Evolutionary conservation across 78 protist species (phyloP).

Genomic region (slime mould (Dictyostelium discoideum)): DNA sequence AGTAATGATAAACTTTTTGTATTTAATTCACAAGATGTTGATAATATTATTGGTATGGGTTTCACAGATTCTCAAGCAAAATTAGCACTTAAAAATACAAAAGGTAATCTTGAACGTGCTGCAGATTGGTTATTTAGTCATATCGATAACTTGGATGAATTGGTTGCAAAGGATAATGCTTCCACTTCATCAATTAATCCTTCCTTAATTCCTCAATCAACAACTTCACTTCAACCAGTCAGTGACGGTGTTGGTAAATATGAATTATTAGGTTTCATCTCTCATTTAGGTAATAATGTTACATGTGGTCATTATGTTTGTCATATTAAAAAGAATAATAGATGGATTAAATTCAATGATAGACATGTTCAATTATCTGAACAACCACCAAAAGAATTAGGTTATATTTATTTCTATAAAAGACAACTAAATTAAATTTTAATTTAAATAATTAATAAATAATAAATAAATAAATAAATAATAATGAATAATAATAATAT

Average conservation of each 20-base stretch:
- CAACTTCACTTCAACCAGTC: not conserved
- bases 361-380: slow-evolving; percentile 91
- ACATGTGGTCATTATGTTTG: slow-evolving; percentile 95
- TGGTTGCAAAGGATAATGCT: not conserved
- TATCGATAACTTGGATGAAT: slow-evolving; percentile 82
- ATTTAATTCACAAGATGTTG: slow-evolving; percentile 34
- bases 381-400: slow-evolving; percentile 92
- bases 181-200: not conserved
- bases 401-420: slow-evolving; percentile 92
- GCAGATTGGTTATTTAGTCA: slow-evolving; percentile 94
- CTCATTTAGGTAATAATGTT: slow-evolving; percentile 93
- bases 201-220: not conserved
- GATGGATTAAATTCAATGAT: slow-evolving; percentile 95
- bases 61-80: slow-evolving; percentile 78
- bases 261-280: slow-evolving; percentile 87
- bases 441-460: not conserved
- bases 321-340: slow-evolving; percentile 89
- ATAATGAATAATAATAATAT: not conserved
- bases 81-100: slow-evolving; percentile 80
- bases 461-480: not conserved
- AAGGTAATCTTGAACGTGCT: slow-evolving; percentile 90
- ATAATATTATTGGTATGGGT: slow-evolving; percentile 83
- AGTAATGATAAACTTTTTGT: not conserved
- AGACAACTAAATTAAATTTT: slow-evolving; percentile 2
- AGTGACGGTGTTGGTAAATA: slow-evolving; percentile 82